Conservation (phyloP, 2,329 filamentous ascomycete species). For the Epichloe uncinata region DNA sequence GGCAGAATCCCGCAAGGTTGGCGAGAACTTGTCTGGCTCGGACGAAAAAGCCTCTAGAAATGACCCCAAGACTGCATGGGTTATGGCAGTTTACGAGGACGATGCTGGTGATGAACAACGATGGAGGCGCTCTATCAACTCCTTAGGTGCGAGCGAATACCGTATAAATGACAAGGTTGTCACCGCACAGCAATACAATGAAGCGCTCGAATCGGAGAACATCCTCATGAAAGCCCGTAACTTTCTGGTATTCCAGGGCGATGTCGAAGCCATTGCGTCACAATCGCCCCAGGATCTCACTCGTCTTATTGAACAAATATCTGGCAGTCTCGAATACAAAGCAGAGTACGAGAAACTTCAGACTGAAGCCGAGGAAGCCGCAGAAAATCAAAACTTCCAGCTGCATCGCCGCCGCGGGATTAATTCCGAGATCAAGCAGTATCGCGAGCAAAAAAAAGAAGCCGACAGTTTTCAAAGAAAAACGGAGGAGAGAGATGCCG, state of each 20-base stretch:
- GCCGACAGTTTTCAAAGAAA: constrained; percentile 89
- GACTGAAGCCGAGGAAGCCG: constrained; percentile 69
- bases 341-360: constrained; percentile 88
- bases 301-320: constrained; percentile 91
- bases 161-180: constrained; percentile 90
- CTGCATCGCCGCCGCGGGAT: constrained; percentile 83
- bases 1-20: constrained; percentile 47
- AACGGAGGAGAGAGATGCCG: constrained; percentile 77
- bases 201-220: constrained; percentile 81
- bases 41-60: constrained; percentile 55
- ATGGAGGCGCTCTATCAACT: constrained; percentile 93
- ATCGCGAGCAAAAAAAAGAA: constrained; percentile 87
- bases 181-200: constrained; percentile 84
- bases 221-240: constrained; percentile 97
- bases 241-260: constrained; percentile 95
- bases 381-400: constrained; percentile 79
- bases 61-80: constrained; percentile 92
- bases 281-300: constrained; percentile 92
- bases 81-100: constrained; percentile 98
- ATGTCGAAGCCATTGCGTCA: constrained; percentile 91
- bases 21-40: constrained; percentile 46
- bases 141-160: constrained; percentile 80
- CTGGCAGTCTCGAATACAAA: constrained; percentile 89
- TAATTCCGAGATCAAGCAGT: constrained; percentile 96
- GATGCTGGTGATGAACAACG: constrained; percentile 88